Base-by-base conservation (phyloP, 768 basidiomycete genomes). In the Trametes sanguinea region DNA sequence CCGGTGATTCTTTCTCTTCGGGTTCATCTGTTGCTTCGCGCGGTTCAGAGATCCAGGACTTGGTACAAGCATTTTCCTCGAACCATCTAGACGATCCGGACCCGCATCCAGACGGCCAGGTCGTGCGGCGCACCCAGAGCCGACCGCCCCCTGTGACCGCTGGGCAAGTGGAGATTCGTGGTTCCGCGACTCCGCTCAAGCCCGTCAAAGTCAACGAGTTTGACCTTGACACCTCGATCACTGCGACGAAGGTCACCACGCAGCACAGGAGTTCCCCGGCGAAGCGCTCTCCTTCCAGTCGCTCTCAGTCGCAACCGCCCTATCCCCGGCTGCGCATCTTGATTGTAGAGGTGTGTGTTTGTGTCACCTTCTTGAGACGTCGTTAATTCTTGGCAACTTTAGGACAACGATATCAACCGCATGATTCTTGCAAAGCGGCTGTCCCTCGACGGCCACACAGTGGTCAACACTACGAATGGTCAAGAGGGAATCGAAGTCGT, bases 361-460 rank as follows among this genome's bases (percentile, higher is more conserved):
- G 27, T 16, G 2, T 35, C 22, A 42, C 39, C 30, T 1, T n/a
- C 9, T 50, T 61, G 2, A 14, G 3, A n/a, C 13, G 40, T n/a
- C 39, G 46, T 29, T 65, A 7, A 42, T 10, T 35, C 58, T 22
- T 22, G 22, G 22, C 57, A 39, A 7, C 43, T 66, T 0, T 59
- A 89, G 85, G 88, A 90, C 67, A 88, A 92, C 66, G 79, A 83
- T 46, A 84, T 92, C 68, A 93, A 94, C 70, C 83, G 86, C 8
- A 81, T 77, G 51, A 85, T 94, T 22, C 78, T 94, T 0, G 79
- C 80, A 6, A 90, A 90, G 70, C 80, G 90, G 11, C 76, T 94
- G 51, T 77, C 78, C 13, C 76, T 85, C 64, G 87, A 85, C 67
- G 88, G 86, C 0, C 88, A 92, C 63, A 78, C 71, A 11, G 88